phyloP scores from a whole-genome alignment of 805 yeast genomes.

The Wickerhamiella allomyrinae region DNA sequence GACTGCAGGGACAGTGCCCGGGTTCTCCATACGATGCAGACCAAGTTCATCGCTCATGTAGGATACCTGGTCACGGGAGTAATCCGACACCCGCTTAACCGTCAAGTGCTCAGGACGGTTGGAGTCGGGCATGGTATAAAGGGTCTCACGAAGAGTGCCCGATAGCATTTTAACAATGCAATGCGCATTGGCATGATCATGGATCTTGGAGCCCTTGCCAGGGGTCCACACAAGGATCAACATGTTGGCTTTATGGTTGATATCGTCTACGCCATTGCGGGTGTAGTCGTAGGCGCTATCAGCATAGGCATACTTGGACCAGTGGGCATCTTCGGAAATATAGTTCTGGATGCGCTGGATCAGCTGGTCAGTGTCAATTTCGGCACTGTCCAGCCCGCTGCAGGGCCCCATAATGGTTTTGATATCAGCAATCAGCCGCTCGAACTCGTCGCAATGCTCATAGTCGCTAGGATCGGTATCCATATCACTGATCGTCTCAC shows the following conservation, averaged over 20 bases:
- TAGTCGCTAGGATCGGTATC: neutral
- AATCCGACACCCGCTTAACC: slow-evolving; percentile 19
- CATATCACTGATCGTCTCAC: neutral
- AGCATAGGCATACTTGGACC: slow-evolving; percentile 43
- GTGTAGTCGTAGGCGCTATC: slow-evolving; percentile 41
- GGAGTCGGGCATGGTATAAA: slow-evolving; percentile 37
- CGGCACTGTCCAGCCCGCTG: slow-evolving; percentile 29
- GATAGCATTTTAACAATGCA: slow-evolving; percentile 57
- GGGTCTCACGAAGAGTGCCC: slow-evolving; percentile 43
- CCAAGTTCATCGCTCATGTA: slow-evolving; percentile 57
- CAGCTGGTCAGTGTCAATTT: slow-evolving; percentile 39
- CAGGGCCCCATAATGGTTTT: slow-evolving; percentile 26
- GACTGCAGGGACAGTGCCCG: slow-evolving; percentile 34
- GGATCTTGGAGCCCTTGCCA: slow-evolving; percentile 46
- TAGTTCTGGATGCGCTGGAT: slow-evolving; percentile 35
- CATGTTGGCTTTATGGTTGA: slow-evolving; percentile 57
- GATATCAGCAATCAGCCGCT: slow-evolving; percentile 24
- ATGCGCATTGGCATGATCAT: slow-evolving; percentile 66
- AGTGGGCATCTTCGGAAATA: slow-evolving; percentile 35
- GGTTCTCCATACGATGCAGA: slow-evolving; percentile 47
- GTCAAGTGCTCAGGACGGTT: slow-evolving; percentile 14
- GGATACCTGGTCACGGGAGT: slow-evolving; percentile 33
- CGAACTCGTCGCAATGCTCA: slow-evolving; percentile 16
- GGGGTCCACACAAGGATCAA: slow-evolving; percentile 61
- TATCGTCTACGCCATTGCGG: slow-evolving; percentile 60